Conservation (phyloP, 164 flowering plant genomes). For the Warburgia ugandensis region DNA sequence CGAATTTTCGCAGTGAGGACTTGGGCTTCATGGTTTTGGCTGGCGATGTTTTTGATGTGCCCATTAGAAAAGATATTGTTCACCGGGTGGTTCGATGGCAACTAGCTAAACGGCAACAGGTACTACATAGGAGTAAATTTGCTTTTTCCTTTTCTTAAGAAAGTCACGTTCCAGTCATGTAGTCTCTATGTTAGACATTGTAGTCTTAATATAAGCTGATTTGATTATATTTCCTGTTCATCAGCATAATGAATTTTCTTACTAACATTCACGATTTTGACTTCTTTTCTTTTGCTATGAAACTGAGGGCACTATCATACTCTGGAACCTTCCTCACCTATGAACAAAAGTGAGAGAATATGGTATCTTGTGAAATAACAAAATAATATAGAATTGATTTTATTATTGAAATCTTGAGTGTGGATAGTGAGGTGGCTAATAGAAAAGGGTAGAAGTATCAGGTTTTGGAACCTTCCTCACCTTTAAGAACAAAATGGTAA, state of each 20-base stretch:
- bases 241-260: no score
- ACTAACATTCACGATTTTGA: no score
- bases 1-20: conserved; percentile 79
- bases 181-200: background rate
- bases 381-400: no score
- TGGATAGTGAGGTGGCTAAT: no score
- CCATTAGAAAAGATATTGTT: conserved; percentile 87
- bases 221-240: no score
- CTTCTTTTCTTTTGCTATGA: no score
- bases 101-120: conserved; percentile 95
- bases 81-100: conserved; percentile 97
- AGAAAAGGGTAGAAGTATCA: no score
- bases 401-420: no score
- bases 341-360: background rate
- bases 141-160: background rate
- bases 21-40: conserved; percentile 82
- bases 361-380: conserved; percentile 1
- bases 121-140: conserved; percentile 5
- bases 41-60: conserved; percentile 96
- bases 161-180: background rate
- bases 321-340: no score
- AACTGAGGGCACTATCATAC: no score
- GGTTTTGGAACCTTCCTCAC: no score
- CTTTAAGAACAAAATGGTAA: no score
- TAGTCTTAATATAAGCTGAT: background rate